Evolutionary conservation across 2,329 filamentous ascomycete genomes (phyloP).

Genomic region (Dothiorella sarmentorum): DNA sequence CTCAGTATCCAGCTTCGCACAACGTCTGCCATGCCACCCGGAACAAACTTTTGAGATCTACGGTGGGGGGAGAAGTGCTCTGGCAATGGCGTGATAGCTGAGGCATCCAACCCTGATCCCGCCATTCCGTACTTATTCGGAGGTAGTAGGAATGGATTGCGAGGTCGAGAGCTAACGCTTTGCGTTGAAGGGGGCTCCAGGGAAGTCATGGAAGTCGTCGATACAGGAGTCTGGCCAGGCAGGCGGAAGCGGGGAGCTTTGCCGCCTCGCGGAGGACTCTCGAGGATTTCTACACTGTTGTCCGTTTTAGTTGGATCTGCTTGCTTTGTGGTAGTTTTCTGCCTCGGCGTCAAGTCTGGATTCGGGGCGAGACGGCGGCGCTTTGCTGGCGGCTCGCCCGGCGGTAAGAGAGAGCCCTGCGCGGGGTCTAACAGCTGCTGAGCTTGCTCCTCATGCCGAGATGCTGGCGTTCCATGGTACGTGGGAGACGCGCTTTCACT

Average conservation of each 20-base stretch:
- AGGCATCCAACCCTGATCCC: not conserved
- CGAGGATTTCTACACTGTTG: not conserved
- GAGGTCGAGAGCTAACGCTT: not conserved
- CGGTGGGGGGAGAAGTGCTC: slow-evolving; percentile 54
- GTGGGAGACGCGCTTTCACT: not conserved
- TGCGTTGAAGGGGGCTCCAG: not conserved
- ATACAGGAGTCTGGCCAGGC: not conserved
- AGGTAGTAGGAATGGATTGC: slow-evolving; percentile 14
- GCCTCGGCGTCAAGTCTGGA: not conserved
- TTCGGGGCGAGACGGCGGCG: not conserved
- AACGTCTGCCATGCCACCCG: slow-evolving; percentile 48
- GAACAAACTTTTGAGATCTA: slow-evolving; percentile 48
- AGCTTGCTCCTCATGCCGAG: not conserved
- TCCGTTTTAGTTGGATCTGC: not conserved
- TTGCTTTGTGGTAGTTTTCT: not conserved
- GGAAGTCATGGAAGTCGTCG: not conserved
- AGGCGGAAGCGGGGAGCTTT: not conserved
- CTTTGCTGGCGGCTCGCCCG: not conserved
- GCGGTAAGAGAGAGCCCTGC: too few relatives aligned
- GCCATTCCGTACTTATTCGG: not conserved
- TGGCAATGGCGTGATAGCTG: slow-evolving; percentile 40
- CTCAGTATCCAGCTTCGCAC: slow-evolving; percentile 52
- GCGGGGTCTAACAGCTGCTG: not conserved
- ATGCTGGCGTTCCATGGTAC: not conserved
- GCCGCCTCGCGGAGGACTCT: not conserved